These are phyloP conservation scores for Blastocystis sp. DNA, from an alignment of 352 stramenopile species.

Conservation along the genomic window DNA sequence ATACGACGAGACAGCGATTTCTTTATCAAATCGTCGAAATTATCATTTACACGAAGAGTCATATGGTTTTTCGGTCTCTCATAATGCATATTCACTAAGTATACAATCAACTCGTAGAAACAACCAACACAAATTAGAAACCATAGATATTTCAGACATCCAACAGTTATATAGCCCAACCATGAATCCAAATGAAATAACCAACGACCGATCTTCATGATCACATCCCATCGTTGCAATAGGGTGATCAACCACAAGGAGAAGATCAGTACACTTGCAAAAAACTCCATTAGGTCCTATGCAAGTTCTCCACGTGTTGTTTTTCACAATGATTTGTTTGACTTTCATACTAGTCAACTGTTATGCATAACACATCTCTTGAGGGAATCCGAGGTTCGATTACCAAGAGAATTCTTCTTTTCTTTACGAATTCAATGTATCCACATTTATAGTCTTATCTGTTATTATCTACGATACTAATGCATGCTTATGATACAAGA, in stretches of 20 bases:
- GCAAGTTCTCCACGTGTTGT: no score
- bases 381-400: no score
- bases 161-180: neutral
- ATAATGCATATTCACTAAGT: conserved; percentile 4
- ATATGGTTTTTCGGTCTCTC: neutral
- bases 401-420: no score
- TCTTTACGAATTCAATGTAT: no score
- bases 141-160: neutral
- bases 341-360: no score
- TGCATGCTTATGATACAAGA: no score
- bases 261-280: neutral
- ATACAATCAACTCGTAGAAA: conserved; percentile 6
- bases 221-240: neutral
- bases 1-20: neutral
- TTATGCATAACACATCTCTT: no score
- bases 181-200: neutral
- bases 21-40: neutral
- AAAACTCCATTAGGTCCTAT: neutral
- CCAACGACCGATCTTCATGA: neutral
- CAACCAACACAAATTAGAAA: neutral
- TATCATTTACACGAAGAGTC: neutral
- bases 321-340: no score
- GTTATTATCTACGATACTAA: no score
- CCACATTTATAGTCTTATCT: no score
- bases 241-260: conserved; percentile 16